Conservation (phyloP, 1,139 yeast genomes). For the Taphrina pruni region DNA sequence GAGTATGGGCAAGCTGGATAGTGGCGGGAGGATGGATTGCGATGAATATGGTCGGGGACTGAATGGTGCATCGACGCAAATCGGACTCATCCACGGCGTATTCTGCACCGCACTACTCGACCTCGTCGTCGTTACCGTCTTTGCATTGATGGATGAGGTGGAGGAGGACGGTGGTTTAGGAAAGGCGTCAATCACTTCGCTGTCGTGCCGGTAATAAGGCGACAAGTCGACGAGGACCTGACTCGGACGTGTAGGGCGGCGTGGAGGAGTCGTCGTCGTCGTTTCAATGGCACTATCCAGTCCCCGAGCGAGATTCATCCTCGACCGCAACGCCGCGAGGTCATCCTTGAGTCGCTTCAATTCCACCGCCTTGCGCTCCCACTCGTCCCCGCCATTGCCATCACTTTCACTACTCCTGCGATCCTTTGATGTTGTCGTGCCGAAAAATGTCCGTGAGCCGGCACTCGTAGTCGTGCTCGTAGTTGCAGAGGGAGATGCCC, state of each 20-base stretch:
- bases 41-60: slow-evolving; percentile 32
- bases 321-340: slow-evolving; percentile 2
- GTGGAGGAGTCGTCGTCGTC: slow-evolving; percentile 10
- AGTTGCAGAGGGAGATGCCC: neutral
- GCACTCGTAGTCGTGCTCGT: neutral
- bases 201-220: neutral
- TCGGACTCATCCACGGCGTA: neutral
- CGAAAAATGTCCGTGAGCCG: neutral
- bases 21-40: slow-evolving; percentile 16
- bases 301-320: slow-evolving; percentile 2
- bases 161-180: neutral
- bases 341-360: slow-evolving; percentile 15
- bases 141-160: too few relatives aligned
- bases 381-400: neutral
- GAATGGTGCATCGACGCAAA: slow-evolving; percentile 21
- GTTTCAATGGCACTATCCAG: slow-evolving; percentile 12
- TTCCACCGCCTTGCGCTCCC: slow-evolving; percentile 17
- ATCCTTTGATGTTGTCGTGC: neutral
- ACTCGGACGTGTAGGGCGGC: slow-evolving; percentile 14
- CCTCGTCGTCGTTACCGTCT: too few relatives aligned
- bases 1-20: neutral
- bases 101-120: too few relatives aligned
- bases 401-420: neutral
- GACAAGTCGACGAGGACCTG: too few relatives aligned
- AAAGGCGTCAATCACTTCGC: slow-evolving; percentile 7